Evolutionary conservation across 202 grass and related monocot genomes (phyloP).

Genomic region (Carex arenaria): DNA sequence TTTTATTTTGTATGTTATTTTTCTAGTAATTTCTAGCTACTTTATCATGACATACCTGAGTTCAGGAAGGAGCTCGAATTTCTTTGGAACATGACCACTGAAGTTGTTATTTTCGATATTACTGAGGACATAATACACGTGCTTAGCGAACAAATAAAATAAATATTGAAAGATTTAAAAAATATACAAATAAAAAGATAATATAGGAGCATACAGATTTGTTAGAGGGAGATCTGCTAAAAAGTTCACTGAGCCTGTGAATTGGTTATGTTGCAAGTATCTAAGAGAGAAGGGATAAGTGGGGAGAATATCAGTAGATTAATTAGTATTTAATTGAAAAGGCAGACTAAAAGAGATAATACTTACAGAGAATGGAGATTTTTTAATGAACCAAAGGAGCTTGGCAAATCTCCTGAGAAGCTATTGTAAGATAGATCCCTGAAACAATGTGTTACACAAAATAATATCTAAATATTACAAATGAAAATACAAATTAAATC

Average conservation of each 20-base stretch:
- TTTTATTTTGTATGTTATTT: background rate
- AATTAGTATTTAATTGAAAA: conserved; percentile 21
- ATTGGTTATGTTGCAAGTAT: conserved; percentile 73
- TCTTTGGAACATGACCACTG: conserved; percentile 72
- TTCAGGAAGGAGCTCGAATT: conserved; percentile 67
- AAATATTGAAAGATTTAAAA: background rate
- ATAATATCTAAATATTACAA: background rate
- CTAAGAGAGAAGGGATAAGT: conserved; percentile 38
- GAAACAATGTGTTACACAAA: conserved; percentile 2
- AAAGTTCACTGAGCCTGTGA: conserved; percentile 76
- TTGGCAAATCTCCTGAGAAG: conserved; percentile 65
- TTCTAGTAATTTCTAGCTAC: background rate
- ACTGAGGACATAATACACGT: conserved; percentile 15
- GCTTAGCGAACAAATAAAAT: background rate
- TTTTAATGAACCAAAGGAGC: conserved; percentile 63
- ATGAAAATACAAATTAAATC: background rate
- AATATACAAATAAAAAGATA: conserved; percentile 12
- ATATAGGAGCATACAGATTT: conserved; percentile 56
- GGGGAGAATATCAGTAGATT: background rate
- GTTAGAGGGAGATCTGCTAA: conserved; percentile 64
- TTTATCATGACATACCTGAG: conserved; percentile 40
- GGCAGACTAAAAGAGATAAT: background rate
- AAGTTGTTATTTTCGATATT: conserved; percentile 88
- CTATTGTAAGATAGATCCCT: conserved; percentile 89
- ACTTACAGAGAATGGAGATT: conserved; percentile 77